Percentiles rank a stretch among this genome's conserved stretches.
These are phyloP conservation scores for Candida oleophila DNA, from an alignment of 805 yeast genomes.

Conservation along the genomic window DNA sequence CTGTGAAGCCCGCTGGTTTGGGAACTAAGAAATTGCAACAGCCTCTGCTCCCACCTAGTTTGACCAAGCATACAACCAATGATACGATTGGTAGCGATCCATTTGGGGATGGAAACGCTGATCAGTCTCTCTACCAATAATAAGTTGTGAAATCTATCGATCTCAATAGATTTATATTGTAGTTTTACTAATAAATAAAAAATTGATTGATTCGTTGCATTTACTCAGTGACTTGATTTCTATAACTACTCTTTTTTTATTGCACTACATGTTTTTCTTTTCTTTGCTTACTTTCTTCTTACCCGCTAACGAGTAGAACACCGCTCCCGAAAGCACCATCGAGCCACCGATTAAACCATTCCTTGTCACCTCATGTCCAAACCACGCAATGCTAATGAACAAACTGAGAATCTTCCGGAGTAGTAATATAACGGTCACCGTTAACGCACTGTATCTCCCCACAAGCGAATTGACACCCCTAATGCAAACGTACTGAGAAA, in stretches of 20 bases:
- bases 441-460: slow-evolving; percentile 57
- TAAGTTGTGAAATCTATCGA: background rate
- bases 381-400: slow-evolving; percentile 52
- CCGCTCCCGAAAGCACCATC: slow-evolving; percentile 56
- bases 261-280: background rate
- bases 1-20: slow-evolving; percentile 19
- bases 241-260: background rate
- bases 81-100: slow-evolving; percentile 34
- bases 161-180: background rate
- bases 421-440: slow-evolving; percentile 59
- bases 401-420: slow-evolving; percentile 63
- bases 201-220: too few species aligned
- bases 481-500: slow-evolving; percentile 48
- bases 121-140: slow-evolving; percentile 18
- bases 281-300: background rate
- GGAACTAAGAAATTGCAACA: slow-evolving; percentile 7
- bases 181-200: slow-evolving; percentile 1
- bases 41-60: slow-evolving; percentile 8
- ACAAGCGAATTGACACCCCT: slow-evolving; percentile 66
- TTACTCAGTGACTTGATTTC: background rate
- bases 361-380: slow-evolving; percentile 42
- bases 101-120: slow-evolving; percentile 35
- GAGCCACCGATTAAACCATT: slow-evolving; percentile 47
- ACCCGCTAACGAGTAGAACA: slow-evolving; percentile 33
- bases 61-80: slow-evolving; percentile 23